A percentile compares a stretch with the other conserved stretches of the same genome.
phyloP scores from a whole-genome alignment of 2,329 filamentous ascomycete genomes.

The Clonostachys sp. region DNA sequence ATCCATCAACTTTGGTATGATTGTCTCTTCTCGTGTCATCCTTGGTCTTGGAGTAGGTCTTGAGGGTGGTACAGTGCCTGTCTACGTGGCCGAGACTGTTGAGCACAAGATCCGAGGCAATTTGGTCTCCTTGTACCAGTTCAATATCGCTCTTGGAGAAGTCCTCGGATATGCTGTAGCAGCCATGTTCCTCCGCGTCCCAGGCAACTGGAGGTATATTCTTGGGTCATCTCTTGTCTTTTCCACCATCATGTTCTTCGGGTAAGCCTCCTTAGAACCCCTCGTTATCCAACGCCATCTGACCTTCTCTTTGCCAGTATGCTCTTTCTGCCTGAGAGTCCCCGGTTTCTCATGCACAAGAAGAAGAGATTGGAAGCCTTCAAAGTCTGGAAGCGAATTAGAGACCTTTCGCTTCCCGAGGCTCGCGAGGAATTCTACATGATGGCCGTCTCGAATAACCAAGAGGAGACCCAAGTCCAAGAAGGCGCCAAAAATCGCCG shows the following conservation, averaged over 20 bases:
- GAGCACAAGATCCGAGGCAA: constrained; percentile 65
- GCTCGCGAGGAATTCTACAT: neutral
- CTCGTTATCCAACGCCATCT: neutral
- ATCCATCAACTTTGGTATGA: constrained; percentile 62
- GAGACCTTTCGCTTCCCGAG: neutral
- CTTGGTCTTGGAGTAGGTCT: constrained; percentile 68
- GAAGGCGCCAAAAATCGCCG: constrained; percentile 43
- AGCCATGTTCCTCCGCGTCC: constrained; percentile 67
- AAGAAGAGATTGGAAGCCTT: constrained; percentile 37
- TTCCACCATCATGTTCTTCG: constrained; percentile 38
- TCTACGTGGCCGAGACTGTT: constrained; percentile 71
- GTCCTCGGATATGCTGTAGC: constrained; percentile 70
- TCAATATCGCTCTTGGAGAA: constrained; percentile 72
- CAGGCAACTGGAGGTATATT: constrained; percentile 70
- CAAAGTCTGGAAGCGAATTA: constrained; percentile 39
- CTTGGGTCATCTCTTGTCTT: constrained; percentile 69
- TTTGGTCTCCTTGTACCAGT: constrained; percentile 69
- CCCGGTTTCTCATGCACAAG: constrained; percentile 68
- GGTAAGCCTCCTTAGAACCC: constrained; percentile 10
- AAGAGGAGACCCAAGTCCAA: neutral
- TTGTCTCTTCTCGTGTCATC: constrained; percentile 61
- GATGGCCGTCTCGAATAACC: neutral
- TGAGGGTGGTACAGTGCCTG: constrained; percentile 69
- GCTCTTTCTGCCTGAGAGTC: constrained; percentile 67
- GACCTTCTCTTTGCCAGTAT: constrained; percentile 41